Evolutionary conservation across 2,329 filamentous ascomycete genomes (phyloP).

Genomic region (Botrytis fragariae): DNA sequence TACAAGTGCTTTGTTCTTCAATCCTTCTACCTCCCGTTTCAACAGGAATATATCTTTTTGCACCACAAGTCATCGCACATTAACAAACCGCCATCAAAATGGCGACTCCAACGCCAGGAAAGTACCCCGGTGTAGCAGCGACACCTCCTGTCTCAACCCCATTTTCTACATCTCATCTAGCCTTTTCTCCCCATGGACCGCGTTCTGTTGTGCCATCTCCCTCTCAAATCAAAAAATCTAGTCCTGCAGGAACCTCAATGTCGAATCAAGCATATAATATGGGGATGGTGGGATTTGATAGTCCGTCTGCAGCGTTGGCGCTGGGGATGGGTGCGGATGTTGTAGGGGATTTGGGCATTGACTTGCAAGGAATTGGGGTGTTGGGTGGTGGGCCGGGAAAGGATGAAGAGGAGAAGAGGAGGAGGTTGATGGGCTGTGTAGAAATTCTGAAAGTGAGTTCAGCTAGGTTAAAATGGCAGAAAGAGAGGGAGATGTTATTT

Average conservation of each 20-base stretch:
- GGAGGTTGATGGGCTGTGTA: slow-evolving; percentile 41
- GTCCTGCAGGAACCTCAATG: slow-evolving; percentile 41
- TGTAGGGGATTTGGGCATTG: slow-evolving; percentile 48
- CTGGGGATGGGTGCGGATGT: slow-evolving; percentile 50
- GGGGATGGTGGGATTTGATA: slow-evolving; percentile 53
- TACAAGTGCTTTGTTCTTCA: not conserved
- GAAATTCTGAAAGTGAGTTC: slow-evolving; percentile 36
- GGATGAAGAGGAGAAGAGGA: slow-evolving; percentile 52
- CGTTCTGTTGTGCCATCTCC: slow-evolving; percentile 56
- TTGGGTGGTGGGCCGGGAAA: slow-evolving; percentile 29
- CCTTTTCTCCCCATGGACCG: slow-evolving; percentile 53
- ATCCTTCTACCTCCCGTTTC: not conserved
- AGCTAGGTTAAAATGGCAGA: not conserved
- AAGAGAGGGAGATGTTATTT: not conserved
- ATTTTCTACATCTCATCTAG: slow-evolving; percentile 55
- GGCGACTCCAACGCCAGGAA: slow-evolving; percentile 39
- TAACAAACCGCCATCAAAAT: slow-evolving; percentile 24
- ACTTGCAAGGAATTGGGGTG: slow-evolving; percentile 26
- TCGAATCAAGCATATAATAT: slow-evolving; percentile 47
- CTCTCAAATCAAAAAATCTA: slow-evolving; percentile 56
- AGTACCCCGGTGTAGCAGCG: slow-evolving; percentile 40
- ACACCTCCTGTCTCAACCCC: slow-evolving; percentile 67
- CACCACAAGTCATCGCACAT: not conserved
- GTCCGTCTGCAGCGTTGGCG: slow-evolving; percentile 60
- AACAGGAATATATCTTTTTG: not conserved